Conservation (phyloP, 2,329 filamentous ascomycete species). For the Talaromyces sp. region DNA sequence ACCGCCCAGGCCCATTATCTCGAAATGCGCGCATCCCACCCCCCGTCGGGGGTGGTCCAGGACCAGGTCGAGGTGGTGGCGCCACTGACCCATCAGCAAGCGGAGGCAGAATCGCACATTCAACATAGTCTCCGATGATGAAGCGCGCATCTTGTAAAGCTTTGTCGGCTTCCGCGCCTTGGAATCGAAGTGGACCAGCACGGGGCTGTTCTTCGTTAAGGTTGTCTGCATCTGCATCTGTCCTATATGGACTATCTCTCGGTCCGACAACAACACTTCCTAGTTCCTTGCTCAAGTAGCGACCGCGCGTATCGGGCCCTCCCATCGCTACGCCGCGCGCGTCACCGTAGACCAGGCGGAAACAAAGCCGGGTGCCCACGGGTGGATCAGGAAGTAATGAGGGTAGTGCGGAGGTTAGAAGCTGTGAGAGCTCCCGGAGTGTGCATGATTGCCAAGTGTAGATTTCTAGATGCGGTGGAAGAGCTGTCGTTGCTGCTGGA, state of each 20-base stretch:
- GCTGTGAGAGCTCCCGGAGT: conserved; percentile 76
- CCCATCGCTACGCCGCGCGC: conserved; percentile 50
- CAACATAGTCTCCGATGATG: conserved; percentile 85
- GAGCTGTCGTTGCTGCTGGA: conserved; percentile 60
- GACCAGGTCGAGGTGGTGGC: conserved; percentile 41
- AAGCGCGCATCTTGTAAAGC: conserved; percentile 77
- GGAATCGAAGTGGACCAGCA: conserved; percentile 40
- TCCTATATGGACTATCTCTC: conserved; percentile 29
- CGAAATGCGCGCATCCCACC: conserved; percentile 47
- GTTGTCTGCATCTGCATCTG: conserved; percentile 39
- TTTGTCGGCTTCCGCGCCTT: conserved; percentile 67
- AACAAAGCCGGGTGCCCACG: conserved; percentile 81
- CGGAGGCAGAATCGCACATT: conserved; percentile 78
- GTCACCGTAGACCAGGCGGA: conserved; percentile 84
- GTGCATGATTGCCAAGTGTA: conserved; percentile 87
- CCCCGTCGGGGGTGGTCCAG: conserved; percentile 41
- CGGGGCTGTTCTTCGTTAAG: conserved; percentile 40
- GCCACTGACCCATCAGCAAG: conserved; percentile 73
- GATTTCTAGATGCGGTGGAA: conserved; percentile 72
- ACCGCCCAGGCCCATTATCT: conserved; percentile 50
- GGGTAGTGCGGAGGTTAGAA: conserved; percentile 71
- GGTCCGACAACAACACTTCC: conserved; percentile 76
- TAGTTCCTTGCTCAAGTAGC: conserved; percentile 77
- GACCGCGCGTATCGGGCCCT: conserved; percentile 51
- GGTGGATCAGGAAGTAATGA: conserved; percentile 71